Base-by-base conservation (phyloP, 2,329 filamentous ascomycete genomes). In the Monilinia aucupariae region DNA sequence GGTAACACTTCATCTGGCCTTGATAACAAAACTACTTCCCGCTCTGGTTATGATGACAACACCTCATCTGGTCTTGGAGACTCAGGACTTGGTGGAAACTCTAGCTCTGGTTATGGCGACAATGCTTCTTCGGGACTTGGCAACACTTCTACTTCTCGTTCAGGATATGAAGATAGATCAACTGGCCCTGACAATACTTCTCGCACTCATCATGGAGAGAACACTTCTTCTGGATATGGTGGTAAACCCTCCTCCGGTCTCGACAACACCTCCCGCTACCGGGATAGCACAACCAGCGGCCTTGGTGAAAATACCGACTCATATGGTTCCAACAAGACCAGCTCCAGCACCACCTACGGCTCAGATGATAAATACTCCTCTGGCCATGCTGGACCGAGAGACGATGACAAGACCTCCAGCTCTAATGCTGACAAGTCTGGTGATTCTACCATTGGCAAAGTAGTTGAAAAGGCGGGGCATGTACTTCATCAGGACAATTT, bases 381-480 rank as follows among this genome's bases (percentile, higher is more conserved):
- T 56, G 62, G 15, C n/a, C 65, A 50, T 55, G 68, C 68, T 56
- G 70, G 30, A 65, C 51, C 58, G 65, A 66, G 50, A 27, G 56
- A 39, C 15, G 17, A 50, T 39, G 45, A 59, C 10, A 65, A 69
- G 61, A 66, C 55, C 3, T 64, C 71, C 65, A 68, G 59, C 52
- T 70, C 69, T 59, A 69, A 68, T 52, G 70, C 68, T 9, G 59
- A 61, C 30, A 66, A 66, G 53, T 65, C 62, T 20, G 66, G 63
- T 49, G 61, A 65, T 53, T 64, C 60, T 56, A 79, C 78, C 20
- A 60, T 83, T 27, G 83, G 83, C 53, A 85, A 83, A 74, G 63
- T 86, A 30, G 75, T 86, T 73, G 82, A 87, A 75, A 85, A 84
- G 77, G 80, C 79, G 7, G 82, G 83, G 10, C 72, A 74, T 15